Evolutionary conservation across 352 stramenopile species (phyloP).

Genomic region (Globisporangium nunn): DNA sequence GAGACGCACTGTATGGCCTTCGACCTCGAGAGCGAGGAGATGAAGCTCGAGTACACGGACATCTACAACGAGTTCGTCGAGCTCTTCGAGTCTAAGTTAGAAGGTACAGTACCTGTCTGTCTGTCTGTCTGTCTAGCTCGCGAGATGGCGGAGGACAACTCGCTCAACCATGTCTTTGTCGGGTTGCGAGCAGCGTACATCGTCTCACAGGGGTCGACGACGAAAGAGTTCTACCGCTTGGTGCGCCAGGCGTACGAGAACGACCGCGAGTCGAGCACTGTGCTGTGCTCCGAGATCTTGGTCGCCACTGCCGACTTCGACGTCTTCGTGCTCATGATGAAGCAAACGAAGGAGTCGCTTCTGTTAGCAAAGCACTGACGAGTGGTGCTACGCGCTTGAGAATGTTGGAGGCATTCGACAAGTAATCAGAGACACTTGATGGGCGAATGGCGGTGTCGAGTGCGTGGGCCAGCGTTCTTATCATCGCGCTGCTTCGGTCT

Average conservation of each 20-base stretch:
- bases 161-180: too few species aligned
- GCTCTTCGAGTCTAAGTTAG: constrained; percentile 71
- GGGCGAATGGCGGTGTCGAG: too few species aligned
- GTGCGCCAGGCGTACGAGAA: constrained; percentile 47
- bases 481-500: constrained; percentile 46
- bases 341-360: constrained; percentile 67
- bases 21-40: constrained; percentile 65
- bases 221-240: constrained; percentile 61
- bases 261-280: constrained; percentile 52
- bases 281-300: constrained; percentile 70
- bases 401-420: too few species aligned
- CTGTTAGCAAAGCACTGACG: constrained; percentile 36
- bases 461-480: too few species aligned
- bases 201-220: constrained; percentile 39
- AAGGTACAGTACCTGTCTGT: constrained; percentile 29
- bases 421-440: too few species aligned
- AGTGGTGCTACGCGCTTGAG: too few species aligned
- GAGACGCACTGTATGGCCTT: constrained; percentile 55
- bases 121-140: neutral
- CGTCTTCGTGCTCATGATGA: constrained; percentile 82
- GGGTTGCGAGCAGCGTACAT: constrained; percentile 37
- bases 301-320: constrained; percentile 74
- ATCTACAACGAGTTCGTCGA: constrained; percentile 72
- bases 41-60: constrained; percentile 83
- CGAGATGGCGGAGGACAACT: too few species aligned